Percentiles rank a stretch among this genome's conserved stretches.
Conservation (phyloP, 1,284 basidiomycete species). For the Sanghuangporus weigelae region DNA sequence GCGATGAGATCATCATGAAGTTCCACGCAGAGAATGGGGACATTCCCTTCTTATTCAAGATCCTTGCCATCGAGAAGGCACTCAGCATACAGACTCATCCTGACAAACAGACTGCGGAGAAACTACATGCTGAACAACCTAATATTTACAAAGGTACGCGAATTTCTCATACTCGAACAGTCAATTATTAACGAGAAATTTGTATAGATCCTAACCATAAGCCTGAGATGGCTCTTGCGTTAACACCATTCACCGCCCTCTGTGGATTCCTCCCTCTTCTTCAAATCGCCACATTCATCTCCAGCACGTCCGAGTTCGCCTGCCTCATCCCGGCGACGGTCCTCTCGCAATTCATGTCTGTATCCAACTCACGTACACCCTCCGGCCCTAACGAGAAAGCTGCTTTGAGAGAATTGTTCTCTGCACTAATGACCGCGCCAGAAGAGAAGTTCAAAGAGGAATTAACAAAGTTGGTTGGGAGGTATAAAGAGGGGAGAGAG, state of each 20-base stretch:
- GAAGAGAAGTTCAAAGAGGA: constrained; percentile 46
- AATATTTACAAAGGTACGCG: constrained; percentile 84
- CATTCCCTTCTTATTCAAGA: constrained; percentile 91
- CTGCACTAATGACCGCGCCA: constrained; percentile 76
- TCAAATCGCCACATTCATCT: constrained; percentile 65
- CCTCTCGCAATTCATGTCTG: constrained; percentile 43
- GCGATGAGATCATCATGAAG: constrained; percentile 53
- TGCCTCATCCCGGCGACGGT: constrained; percentile 60
- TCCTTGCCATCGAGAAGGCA: constrained; percentile 90
- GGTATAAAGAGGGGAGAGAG: constrained; percentile 50
- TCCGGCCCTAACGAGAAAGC: constrained; percentile 38
- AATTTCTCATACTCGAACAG: background rate
- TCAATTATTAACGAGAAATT: background rate
- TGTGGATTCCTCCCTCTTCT: constrained; percentile 86
- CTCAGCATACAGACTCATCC: constrained; percentile 98
- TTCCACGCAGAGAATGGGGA: constrained; percentile 64
- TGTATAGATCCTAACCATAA: constrained; percentile 85
- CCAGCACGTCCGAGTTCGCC: constrained; percentile 73
- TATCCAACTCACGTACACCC: constrained; percentile 37
- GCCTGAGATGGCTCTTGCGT: constrained; percentile 96
- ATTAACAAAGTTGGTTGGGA: constrained; percentile 52
- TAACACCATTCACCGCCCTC: constrained; percentile 88
- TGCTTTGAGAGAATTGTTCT: constrained; percentile 72
- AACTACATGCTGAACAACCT: constrained; percentile 69
- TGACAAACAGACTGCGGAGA: constrained; percentile 83